Evolutionary conservation across 2,329 filamentous ascomycete species (phyloP), one percentile per base, ranked within the genome.

Genomic region (Colletotrichum lindemuthianum): DNA sequence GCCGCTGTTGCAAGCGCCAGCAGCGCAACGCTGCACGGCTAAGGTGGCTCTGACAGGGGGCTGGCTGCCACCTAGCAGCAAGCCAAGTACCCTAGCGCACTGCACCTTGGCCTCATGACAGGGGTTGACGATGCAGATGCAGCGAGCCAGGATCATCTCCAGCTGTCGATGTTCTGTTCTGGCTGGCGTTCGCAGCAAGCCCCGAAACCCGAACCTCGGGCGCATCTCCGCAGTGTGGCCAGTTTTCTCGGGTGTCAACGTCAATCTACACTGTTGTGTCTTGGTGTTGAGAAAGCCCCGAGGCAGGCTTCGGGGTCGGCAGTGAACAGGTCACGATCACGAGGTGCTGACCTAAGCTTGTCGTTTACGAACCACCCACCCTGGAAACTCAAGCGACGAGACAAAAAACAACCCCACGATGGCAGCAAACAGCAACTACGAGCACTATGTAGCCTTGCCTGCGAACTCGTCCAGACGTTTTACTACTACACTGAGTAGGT

Each of bases 151-250:
- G 51, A n/a, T 36, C 40, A 52, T 53, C 40, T 36, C 15, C 13
- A 15, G n/a, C 41, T 15, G 41, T n/a, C 41, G 13, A 24, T 24
- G 24, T 24, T 24, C 24, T 24, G 24, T 24, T 43, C 41, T 43
- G 13, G 24, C 13, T 16, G n/a, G 8, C n/a, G 13, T 24, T 45
- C n/a, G 15, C 9, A 15, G 47, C n/a, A 36, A 48, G 6, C 63
- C 60, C 57, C 58, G 58, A 60, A 61, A 34, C 50, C 57, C 57
- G 61, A 65, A 16, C 47, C 45, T 60, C 52, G 51, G 56, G 37
- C 56, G 11, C 24, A 24, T 24, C 24, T 24, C 4, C 24, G 24
- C 24, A 24, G 24, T 24, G 24, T 24, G 24, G 24, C 24, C 24
- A 24, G 15, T 15, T 40, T 40, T 39, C 36, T 37, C n/a, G 48